Base-by-base conservation (phyloP, 768 basidiomycete genomes). In the Lyophyllum decastes region DNA sequence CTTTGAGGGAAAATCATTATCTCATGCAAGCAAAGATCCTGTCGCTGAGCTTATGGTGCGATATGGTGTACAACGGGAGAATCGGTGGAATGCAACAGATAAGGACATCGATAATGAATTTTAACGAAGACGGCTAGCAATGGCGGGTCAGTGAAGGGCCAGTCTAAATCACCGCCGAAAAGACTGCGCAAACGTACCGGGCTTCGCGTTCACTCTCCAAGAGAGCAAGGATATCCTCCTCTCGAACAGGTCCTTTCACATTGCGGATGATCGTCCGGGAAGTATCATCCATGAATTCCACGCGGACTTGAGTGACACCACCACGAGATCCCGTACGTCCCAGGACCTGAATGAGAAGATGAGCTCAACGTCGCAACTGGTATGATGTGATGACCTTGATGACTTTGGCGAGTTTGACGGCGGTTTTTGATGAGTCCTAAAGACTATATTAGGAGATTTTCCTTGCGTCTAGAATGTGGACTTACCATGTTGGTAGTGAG, bases 191-290 rank as follows among this genome's bases (percentile, higher is more conserved):
- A 10, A 86, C 94, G 68, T 70, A 97, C 97, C 97, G 93, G 68
- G 97, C 97, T 82, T 99, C 97, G 78, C 97, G 93, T 79, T 99
- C 97, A 73, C 90, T 91, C 83, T 99, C 97, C 71, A 98, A 82
- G 64, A 99, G 82, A 65, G 95, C 94, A 61, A 99, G 83, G 70
- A 98, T 97, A 74, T 99, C 97, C 75, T 95, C 86, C 77, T 94
- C 90, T 62, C 93, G 82, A 59, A 98, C 95, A 60, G 97, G 96
- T 0, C 97, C 97, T 78, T 98, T 98, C 65, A 98, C 96, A 80
- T 99, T 99, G 52, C 96, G 92, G 77, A 98, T 96, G 76, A 99
- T 97, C 64, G 92, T 90, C 68, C 96, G 91, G 64, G 88, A 86
- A 54, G 92, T 86, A 74, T 98, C 95, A 74, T 98, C 96, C 90